Evolutionary conservation across 805 yeast species (phyloP), one percentile per base, ranked within the genome.

Genomic region (Wickerhamomyces subpelliculosus): DNA sequence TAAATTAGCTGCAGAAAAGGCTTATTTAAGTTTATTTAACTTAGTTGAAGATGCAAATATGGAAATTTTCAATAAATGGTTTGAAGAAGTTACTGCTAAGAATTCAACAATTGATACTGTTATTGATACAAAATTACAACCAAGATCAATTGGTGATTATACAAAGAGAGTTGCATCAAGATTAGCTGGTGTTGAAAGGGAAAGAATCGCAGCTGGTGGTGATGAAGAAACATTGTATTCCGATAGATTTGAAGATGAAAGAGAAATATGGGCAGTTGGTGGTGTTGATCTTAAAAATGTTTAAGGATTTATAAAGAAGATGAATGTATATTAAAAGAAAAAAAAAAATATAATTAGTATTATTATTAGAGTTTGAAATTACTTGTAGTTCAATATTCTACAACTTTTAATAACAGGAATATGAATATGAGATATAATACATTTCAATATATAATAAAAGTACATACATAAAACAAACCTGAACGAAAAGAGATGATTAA

Each of bases 1-100:
- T 48, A 89, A 88, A 53, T 69, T 90, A 44, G 96, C 97, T 1
- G 96, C 96, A 8, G 98, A 90, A 58, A 86, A 86, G 64, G 88
- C 94, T 1, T 88, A 73, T 58, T 57, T 89, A 47, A 76, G 85
- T 2, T 55, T 87, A 14, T 82, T 88, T 61, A 68, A 73, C 34
- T 65, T 90, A 49, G 80, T 84, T 24, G 85, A 81, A 21, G 95
- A 84, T 45, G 73, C 64, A 9, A 64, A 68, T 17, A 56, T 72
- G 62, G 58, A 44, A 1, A 55, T 61, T 20, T 87, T 85, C 64
- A 72, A 71, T 38, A 51, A 51, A 10, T 90, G 96, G 96, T 73
- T 84, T 39, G 63, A 55, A 2, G 51, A 58, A 2, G 55, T 65
- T 13, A 58, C 67, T 39, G 62, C 50, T 9, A 61, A 54, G 19